Evolutionary conservation across 1,284 basidiomycete genomes (phyloP).

Genomic region (Heterobasidion parviporum): DNA sequence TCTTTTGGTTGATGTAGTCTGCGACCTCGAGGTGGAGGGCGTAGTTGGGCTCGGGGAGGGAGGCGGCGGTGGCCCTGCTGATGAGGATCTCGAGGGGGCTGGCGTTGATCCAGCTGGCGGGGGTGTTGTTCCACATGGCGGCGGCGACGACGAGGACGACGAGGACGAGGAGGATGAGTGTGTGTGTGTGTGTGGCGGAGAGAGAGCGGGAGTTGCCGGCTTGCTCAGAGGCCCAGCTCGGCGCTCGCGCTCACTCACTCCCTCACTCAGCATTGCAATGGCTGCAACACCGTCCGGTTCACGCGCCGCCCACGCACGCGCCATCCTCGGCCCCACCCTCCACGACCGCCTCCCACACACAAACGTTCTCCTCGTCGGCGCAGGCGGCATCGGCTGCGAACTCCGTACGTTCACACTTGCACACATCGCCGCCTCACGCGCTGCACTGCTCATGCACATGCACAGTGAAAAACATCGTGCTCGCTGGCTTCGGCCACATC

Average conservation of each 20-base stretch:
- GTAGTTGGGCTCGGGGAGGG: conserved; percentile 84
- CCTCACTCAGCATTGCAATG: too few species aligned
- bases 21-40: conserved; percentile 90
- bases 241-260: too few species aligned
- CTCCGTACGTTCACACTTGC: conserved; percentile 51
- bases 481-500: conserved; percentile 89
- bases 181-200: too few species aligned
- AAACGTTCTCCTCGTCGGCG: conserved; percentile 86
- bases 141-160: not conserved
- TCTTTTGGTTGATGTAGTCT: conserved; percentile 90
- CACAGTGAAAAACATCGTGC: conserved; percentile 91
- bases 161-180: not conserved
- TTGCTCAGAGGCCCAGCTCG: too few species aligned
- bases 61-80: conserved; percentile 84
- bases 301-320: conserved; percentile 43
- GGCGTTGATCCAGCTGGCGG: not conserved
- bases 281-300: not conserved
- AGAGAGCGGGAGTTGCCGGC: too few species aligned
- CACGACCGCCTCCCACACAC: conserved; percentile 52
- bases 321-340: conserved; percentile 71
- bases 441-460: not conserved
- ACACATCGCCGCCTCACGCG: not conserved
- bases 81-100: conserved; percentile 57
- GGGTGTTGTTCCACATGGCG: not conserved
- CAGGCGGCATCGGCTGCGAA: conserved; percentile 97